Base-by-base conservation (phyloP, 108 stramenopile species). In the Fragilariopsis cylindrus region DNA sequence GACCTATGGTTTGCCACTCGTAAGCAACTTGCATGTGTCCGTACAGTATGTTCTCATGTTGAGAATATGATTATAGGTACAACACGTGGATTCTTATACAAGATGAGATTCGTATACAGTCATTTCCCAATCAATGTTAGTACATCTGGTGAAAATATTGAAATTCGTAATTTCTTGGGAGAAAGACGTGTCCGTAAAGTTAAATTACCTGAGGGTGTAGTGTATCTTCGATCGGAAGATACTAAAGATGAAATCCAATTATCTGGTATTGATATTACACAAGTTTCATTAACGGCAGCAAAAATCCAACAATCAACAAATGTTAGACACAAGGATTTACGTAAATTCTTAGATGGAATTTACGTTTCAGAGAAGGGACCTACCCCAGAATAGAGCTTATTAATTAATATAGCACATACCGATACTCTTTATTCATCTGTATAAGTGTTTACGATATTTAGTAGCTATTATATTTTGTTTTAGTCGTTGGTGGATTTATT, bases 321-420 rank as follows among this genome's bases (percentile, higher is more conserved):
- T 60, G 93, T 99, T 70, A 92, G 96, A 56, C 88, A 97, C 60
- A 99, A 99, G 95, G 99, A 99, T 98, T 93, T 99, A 80, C 99
- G 98, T 92, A 99, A 99, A 87, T 99, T 99, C 90, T 91, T 99
- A 73, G 99, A 99, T 75, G 99, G 98, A 79, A 98, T 99, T 74
- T 99, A 99, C 86, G 98, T 99, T 41, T 91, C 92, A 16, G 96
- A 98, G 81, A 97, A 97, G 91, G 96, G 96, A 65, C 76, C 94
- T 9, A 91, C 86, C 44, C 83, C 83, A 4, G 88, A 80, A 71
- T 30, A 30, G 30, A 30, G 30, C 30, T 30, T 2, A 30, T 30
- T 30, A 30, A 30, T 30, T 2, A 30, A 30, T 30, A 30, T 30
- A 30, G 30, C 30, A 30, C 30, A 30, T 30, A 30, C 30, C 30